Conservation (phyloP, 805 yeast species). For the Maudiozyma bulderi region DNA sequence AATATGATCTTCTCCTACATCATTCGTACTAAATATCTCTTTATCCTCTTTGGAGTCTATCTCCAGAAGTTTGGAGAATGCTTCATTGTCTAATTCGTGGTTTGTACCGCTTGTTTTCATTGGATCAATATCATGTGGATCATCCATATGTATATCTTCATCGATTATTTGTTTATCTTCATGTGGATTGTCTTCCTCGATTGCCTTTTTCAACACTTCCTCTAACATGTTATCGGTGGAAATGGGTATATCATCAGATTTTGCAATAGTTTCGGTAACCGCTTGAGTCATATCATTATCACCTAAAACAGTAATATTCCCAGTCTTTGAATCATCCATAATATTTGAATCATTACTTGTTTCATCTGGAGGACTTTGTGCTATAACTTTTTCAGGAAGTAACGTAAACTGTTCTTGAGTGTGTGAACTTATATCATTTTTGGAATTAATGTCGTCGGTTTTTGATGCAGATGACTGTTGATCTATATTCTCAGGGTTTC, state of each 20-base stretch:
- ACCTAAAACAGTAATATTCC: neutral
- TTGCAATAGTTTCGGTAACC: neutral
- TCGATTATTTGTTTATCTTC: neutral
- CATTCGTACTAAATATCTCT: constrained; percentile 13
- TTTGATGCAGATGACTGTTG: neutral
- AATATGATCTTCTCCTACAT: constrained; percentile 6
- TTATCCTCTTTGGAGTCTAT: constrained; percentile 26
- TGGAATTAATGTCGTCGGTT: neutral
- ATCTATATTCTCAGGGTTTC: neutral
- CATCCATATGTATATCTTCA: neutral
- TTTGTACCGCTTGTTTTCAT: constrained; percentile 6
- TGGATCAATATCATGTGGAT: constrained; percentile 1
- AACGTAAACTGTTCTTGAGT: neutral
- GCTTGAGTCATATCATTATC: neutral
- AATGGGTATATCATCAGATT: neutral
- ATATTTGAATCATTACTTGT: neutral
- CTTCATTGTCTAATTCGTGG: constrained; percentile 21
- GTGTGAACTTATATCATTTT: neutral
- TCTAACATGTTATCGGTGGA: neutral
- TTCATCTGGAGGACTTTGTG: neutral
- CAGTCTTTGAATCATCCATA: neutral
- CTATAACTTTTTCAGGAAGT: neutral
- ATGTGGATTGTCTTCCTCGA: neutral
- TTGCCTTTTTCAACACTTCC: neutral
- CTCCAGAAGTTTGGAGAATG: constrained; percentile 25